Percentiles rank a stretch among this genome's conserved stretches.
These are phyloP conservation scores for Pseudoturritis turrita DNA, from an alignment of 345 rosid species.

Conservation along the genomic window DNA sequence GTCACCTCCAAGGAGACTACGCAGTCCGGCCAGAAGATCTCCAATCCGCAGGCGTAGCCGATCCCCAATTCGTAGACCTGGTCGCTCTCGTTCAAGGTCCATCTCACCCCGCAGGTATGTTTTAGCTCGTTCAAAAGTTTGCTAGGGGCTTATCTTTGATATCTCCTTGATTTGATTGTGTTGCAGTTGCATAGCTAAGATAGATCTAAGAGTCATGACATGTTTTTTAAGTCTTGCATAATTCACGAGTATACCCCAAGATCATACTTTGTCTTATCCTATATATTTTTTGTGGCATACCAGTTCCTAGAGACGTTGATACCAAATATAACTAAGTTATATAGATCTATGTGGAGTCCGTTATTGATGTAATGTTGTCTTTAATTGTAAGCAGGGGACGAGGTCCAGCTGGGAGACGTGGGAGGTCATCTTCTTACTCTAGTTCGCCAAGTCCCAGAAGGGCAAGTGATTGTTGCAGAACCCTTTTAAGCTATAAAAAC, in stretches of 20 bases:
- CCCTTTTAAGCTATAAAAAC: neutral
- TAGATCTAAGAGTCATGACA: neutral
- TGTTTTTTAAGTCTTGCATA: neutral
- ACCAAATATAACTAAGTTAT: neutral
- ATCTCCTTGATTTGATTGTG: neutral
- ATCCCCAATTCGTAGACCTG: slow-evolving; percentile 82
- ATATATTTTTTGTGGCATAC: neutral
- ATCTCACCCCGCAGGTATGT: slow-evolving; percentile 63
- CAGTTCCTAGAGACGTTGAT: neutral
- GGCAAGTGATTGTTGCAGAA: slow-evolving; percentile 42
- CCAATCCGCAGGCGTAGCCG: slow-evolving; percentile 92
- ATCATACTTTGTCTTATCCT: neutral
- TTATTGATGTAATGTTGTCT: neutral
- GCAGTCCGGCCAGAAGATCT: slow-evolving; percentile 89
- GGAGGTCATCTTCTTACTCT: slow-evolving; percentile 84
- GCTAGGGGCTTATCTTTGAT: neutral
- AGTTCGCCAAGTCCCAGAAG: slow-evolving; percentile 86
- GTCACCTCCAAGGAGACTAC: slow-evolving; percentile 76
- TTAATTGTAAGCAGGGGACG: slow-evolving; percentile 55
- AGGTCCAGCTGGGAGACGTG: slow-evolving; percentile 78
- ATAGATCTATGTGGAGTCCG: neutral
- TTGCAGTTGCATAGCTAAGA: slow-evolving; percentile 1
- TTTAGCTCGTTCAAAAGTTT: neutral
- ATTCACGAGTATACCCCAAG: neutral
- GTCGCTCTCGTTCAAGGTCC: slow-evolving; percentile 79